These are phyloP conservation scores for Alternaria ethzedia DNA, from an alignment of 2,329 filamentous ascomycete species.

Conservation along the genomic window DNA sequence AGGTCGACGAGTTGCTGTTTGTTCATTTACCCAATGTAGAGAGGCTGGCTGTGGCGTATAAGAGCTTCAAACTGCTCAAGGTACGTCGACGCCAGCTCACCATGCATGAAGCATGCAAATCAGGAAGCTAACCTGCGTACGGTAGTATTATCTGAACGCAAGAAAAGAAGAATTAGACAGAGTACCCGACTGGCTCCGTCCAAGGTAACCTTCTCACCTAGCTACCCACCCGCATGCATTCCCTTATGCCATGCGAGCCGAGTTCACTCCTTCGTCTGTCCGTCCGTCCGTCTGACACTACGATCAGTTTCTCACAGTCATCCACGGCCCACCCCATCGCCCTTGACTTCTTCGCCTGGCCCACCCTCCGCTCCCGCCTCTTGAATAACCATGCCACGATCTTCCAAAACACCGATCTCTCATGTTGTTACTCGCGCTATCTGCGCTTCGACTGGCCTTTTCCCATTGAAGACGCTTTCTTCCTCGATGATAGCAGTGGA, in stretches of 20 bases:
- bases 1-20: slow-evolving; percentile 41
- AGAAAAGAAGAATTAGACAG: slow-evolving; percentile 32
- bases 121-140: background rate
- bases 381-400: slow-evolving; percentile 29
- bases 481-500: slow-evolving; percentile 23
- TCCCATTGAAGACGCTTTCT: slow-evolving; percentile 42
- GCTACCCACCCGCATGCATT: background rate
- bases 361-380: slow-evolving; percentile 38
- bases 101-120: background rate
- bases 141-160: slow-evolving; percentile 41
- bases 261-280: slow-evolving; percentile 10
- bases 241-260: background rate
- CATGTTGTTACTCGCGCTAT: slow-evolving; percentile 31
- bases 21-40: slow-evolving; percentile 29
- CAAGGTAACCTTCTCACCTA: slow-evolving; percentile 18
- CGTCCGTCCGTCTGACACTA: background rate
- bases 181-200: slow-evolving; percentile 39
- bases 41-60: slow-evolving; percentile 37
- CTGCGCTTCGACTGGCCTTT: slow-evolving; percentile 44
- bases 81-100: background rate
- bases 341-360: slow-evolving; percentile 46
- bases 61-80: slow-evolving; percentile 45
- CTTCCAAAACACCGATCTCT: slow-evolving; percentile 29
- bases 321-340: slow-evolving; percentile 36
- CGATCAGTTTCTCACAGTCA: slow-evolving; percentile 22